Conservation (phyloP, 352 stramenopile species). For the Hyaloperonospora arabidopsidis region DNA sequence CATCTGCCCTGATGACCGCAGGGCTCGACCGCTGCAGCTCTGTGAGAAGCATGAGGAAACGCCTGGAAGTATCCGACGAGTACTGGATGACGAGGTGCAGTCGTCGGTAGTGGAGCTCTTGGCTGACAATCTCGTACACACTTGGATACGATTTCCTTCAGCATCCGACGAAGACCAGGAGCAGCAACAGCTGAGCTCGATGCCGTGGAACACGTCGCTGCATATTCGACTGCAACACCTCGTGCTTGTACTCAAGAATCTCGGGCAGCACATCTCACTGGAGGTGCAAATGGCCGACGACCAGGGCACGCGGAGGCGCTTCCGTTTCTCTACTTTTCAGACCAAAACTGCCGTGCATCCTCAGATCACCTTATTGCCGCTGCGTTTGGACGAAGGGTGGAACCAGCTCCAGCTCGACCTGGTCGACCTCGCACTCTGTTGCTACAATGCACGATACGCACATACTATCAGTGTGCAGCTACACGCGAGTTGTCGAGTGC, state of each 20-base stretch:
- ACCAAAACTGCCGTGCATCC: constrained; percentile 32
- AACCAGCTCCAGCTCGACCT: constrained; percentile 60
- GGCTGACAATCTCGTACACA: constrained; percentile 28
- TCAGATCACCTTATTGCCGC: constrained; percentile 31
- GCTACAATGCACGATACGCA: constrained; percentile 38
- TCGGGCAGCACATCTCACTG: constrained; percentile 37
- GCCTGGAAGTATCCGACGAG: constrained; percentile 28
- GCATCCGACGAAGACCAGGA: constrained; percentile 1
- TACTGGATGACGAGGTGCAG: constrained; percentile 53
- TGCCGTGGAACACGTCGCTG: constrained; percentile 18
- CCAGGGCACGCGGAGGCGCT: constrained; percentile 26
- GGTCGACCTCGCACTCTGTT: constrained; percentile 29
- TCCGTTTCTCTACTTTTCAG: constrained; percentile 48
- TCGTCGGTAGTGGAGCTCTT: constrained; percentile 48
- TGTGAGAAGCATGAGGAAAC: constrained; percentile 46
- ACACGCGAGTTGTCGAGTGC: constrained; percentile 50
- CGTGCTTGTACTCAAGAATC: constrained; percentile 40
- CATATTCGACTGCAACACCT: constrained; percentile 45
- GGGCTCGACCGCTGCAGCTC: constrained; percentile 45
- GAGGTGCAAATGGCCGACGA: constrained; percentile 39
- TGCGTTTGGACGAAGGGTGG: constrained; percentile 41
- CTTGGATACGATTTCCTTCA: constrained; percentile 44
- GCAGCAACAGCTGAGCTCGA: constrained; percentile 1
- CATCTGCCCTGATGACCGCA: constrained; percentile 8
- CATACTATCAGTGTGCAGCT: constrained; percentile 40